Evolutionary conservation across 2,329 filamentous ascomycete species (phyloP), one percentile per base, ranked within the genome.

Genomic region (Simplicillium sp.): DNA sequence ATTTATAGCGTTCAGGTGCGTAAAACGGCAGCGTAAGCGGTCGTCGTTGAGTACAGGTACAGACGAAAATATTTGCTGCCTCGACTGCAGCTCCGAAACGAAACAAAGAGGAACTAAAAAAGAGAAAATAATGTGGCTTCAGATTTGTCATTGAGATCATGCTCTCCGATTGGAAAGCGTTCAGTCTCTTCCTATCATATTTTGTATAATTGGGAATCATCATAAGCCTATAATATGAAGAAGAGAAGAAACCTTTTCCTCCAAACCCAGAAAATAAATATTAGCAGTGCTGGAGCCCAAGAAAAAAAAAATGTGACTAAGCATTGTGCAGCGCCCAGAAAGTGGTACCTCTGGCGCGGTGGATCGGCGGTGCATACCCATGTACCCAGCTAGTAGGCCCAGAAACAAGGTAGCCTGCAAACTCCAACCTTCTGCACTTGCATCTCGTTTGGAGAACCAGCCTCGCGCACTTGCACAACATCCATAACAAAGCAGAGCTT

Each of bases 141-240:
- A 79, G 76, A 79, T 74, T 70, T 59, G 58, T 62, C 64, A 60
- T 66, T 78, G 70, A 77, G 70, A 80, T 80, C 76, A 80, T 71
- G 64, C 67, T 68, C 64, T 64, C 67, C 61, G 5, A 50, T 46
- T 47, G 54, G 62, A 61, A 60, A 70, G 66, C 69, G 65, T 73
- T 80, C 74, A 79, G 67, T 72, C 75, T 80, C 76, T 80, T 80
- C 76, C 76, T 80, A 80, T 80, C 71, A 76, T 76, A 61, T 60
- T 55, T 64, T 68, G 40, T 66, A 64, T 67, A 65, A 49, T 59
- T 55, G 59, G 58, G 62, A 71, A 75, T 80, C 76, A 80, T 80
- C 76, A 80, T 58, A 43, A 77, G 74, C 75, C 67, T 25, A 58
- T 59, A 48, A 57, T 59, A 55, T 50, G 44, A 54, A 56, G 49